These are phyloP conservation scores for Termitomyces sp. DNA, from an alignment of 768 basidiomycete genomes.

Conservation along the genomic window DNA sequence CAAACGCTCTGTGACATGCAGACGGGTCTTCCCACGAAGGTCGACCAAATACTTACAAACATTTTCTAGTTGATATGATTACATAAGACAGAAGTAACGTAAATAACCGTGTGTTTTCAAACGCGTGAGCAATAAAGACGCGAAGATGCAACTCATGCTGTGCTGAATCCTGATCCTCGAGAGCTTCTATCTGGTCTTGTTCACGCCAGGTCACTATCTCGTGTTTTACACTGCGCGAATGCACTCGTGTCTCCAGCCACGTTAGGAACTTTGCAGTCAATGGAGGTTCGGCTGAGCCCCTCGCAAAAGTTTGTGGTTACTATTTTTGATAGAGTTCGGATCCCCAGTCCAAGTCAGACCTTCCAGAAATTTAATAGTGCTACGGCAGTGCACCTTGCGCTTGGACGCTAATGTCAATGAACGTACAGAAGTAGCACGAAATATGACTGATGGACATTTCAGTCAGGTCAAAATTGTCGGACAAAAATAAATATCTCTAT, in stretches of 20 bases:
- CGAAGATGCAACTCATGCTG: slow-evolving; percentile 2
- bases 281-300: slow-evolving; percentile 13
- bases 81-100: neutral
- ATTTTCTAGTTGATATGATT: neutral
- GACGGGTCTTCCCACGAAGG: too few relatives aligned
- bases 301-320: slow-evolving; percentile 10
- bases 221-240: neutral
- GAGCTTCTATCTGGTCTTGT: neutral
- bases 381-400: slow-evolving; percentile 12
- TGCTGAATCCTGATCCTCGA: slow-evolving; percentile 6
- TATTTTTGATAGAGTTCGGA: neutral
- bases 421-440: neutral
- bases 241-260: neutral
- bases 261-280: neutral
- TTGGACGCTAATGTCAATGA: slow-evolving; percentile 1
- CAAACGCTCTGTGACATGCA: neutral
- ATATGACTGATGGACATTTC: neutral
- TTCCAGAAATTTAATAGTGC: slow-evolving; percentile 13
- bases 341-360: slow-evolving; percentile 3
- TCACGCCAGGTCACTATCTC: neutral
- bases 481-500: slow-evolving; percentile 38
- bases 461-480: slow-evolving; percentile 21
- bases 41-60: neutral
- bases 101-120: neutral
- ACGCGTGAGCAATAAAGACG: neutral